phyloP scores from a whole-genome alignment of 2,329 filamentous ascomycete species.

The Penicillium expansum region DNA sequence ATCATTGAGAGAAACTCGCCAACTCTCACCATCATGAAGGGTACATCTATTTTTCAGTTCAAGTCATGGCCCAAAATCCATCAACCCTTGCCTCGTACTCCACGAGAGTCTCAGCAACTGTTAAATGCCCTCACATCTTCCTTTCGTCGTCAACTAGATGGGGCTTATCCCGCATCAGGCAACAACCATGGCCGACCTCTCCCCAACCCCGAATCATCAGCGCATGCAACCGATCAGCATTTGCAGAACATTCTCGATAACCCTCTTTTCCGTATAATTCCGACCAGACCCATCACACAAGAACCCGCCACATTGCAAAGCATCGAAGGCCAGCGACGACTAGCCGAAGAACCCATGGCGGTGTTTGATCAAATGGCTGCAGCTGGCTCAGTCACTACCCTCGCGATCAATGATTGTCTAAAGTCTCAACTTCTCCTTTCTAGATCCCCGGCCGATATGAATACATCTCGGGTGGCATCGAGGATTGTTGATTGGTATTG shows the following conservation, averaged over 20 bases:
- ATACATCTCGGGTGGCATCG: slow-evolving; percentile 33
- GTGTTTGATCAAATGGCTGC: slow-evolving; percentile 41
- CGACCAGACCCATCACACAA: slow-evolving; percentile 22
- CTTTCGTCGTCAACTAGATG: slow-evolving; percentile 62
- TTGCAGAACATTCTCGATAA: slow-evolving; percentile 41
- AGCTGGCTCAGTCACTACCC: slow-evolving; percentile 33
- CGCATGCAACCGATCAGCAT: slow-evolving; percentile 38
- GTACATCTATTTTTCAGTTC: slow-evolving; percentile 47
- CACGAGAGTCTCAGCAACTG: slow-evolving; percentile 58
- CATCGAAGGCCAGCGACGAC: slow-evolving; percentile 18
- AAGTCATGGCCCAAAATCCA: slow-evolving; percentile 56
- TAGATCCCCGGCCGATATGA: slow-evolving; percentile 31
- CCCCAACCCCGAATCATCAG: slow-evolving; percentile 29
- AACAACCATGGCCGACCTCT: slow-evolving; percentile 19
- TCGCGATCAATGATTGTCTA: slow-evolving; percentile 30
- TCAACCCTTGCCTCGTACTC: slow-evolving; percentile 51
- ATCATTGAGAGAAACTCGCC: neutral
- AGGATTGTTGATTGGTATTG: slow-evolving; percentile 42
- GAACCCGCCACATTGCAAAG: slow-evolving; percentile 13
- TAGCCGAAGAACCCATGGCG: slow-evolving; percentile 34
- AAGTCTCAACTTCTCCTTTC: slow-evolving; percentile 34
- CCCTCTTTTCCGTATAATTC: slow-evolving; percentile 42
- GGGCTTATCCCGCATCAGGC: slow-evolving; percentile 49
- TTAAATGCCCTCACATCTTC: slow-evolving; percentile 61
- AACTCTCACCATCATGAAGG: slow-evolving; percentile 49